phyloP scores from a whole-genome alignment of 116 monocot species.

The Trichopus zeylanicus region DNA sequence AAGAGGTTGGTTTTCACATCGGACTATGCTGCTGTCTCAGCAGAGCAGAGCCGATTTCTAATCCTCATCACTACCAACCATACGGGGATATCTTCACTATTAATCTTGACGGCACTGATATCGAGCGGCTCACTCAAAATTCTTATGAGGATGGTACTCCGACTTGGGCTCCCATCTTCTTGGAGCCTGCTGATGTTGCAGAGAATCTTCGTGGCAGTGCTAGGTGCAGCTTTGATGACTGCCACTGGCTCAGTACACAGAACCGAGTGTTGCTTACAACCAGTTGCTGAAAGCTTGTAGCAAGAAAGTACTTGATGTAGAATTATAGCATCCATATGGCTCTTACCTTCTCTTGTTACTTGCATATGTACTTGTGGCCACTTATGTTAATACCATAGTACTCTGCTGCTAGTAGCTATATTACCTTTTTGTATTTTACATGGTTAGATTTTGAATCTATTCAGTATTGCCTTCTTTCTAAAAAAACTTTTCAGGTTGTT shows the following conservation, averaged over 20 bases:
- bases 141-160: constrained; percentile 93
- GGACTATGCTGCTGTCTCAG: constrained; percentile 69
- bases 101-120: constrained; percentile 48
- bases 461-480: too few relatives aligned
- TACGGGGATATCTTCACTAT: constrained; percentile 79
- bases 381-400: too few relatives aligned
- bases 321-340: too few relatives aligned
- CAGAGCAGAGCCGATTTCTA: constrained; percentile 77
- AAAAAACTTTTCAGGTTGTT: too few relatives aligned
- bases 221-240: constrained; percentile 65
- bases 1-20: constrained; percentile 70
- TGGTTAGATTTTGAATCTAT: too few relatives aligned
- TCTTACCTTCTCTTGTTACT: too few relatives aligned
- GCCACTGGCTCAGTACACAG: constrained; percentile 54
- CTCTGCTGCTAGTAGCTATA: too few relatives aligned
- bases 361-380: too few relatives aligned
- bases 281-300: constrained; percentile 19
- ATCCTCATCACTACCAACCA: constrained; percentile 87
- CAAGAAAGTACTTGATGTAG: too few relatives aligned
- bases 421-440: too few relatives aligned
- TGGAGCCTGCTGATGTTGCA: constrained; percentile 43
- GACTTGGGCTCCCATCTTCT: constrained; percentile 46
- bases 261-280: constrained; percentile 1
- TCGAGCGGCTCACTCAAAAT: constrained; percentile 71
- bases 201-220: constrained; percentile 25